phyloP scores from a whole-genome alignment of 2,329 filamentous ascomycete genomes.

The Diaporthe sp. region DNA sequence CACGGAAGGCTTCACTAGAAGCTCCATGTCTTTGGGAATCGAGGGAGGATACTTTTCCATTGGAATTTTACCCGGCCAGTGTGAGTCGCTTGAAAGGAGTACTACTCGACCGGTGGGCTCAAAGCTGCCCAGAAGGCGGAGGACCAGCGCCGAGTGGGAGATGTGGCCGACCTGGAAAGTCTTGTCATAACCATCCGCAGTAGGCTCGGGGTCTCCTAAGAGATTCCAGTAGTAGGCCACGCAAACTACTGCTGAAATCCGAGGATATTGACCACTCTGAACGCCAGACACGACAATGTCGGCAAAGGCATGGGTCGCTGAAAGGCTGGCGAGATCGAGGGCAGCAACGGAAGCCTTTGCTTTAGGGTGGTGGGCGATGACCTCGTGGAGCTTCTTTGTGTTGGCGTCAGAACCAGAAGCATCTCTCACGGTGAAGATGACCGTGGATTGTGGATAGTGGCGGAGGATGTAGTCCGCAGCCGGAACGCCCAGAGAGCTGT shows the following conservation, averaged over 20 bases:
- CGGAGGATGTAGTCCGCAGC: not conserved
- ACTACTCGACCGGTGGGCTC: not conserved
- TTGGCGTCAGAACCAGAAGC: not conserved
- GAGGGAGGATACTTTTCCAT: conserved; percentile 4
- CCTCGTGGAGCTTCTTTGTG: not conserved
- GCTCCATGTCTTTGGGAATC: not conserved
- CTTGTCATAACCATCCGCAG: not conserved
- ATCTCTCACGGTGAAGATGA: not conserved
- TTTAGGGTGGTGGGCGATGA: not conserved
- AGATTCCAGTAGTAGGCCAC: not conserved
- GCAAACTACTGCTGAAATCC: not conserved
- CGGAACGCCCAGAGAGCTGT: not conserved
- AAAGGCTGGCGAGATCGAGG: not conserved
- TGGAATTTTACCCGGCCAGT: not conserved
- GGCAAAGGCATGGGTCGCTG: not conserved
- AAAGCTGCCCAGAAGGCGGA: not conserved
- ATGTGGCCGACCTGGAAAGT: conserved; percentile 51
- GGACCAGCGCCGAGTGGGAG: conserved; percentile 40
- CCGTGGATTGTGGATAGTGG: not conserved
- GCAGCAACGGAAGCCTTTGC: not conserved
- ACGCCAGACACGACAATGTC: not conserved
- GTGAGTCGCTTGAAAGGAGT: not conserved
- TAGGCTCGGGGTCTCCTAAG: not conserved
- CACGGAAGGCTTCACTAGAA: not conserved
- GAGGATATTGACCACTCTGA: not conserved